These are phyloP conservation scores for Neurospora sp. DNA, from an alignment of 495 filamentous ascomycete species.

Conservation along the genomic window DNA sequence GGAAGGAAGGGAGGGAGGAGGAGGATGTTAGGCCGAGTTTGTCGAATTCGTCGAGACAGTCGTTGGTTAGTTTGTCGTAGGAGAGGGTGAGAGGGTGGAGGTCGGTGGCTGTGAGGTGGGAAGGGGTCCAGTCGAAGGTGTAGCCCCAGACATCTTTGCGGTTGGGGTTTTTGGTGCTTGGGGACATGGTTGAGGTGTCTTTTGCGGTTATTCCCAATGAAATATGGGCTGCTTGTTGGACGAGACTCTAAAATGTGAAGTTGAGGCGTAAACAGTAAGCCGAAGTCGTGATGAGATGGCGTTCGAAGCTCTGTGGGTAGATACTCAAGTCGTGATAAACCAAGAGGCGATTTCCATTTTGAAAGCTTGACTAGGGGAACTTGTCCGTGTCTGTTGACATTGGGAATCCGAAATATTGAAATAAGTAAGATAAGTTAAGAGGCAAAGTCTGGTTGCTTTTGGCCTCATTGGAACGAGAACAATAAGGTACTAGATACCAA, in stretches of 20 bases:
- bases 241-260: no score
- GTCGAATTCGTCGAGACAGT: constrained; percentile 52
- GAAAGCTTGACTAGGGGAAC: background rate
- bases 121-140: constrained; percentile 57
- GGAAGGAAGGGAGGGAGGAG: background rate
- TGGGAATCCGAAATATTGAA: background rate
- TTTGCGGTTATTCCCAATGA: no score
- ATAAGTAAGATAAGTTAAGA: no score
- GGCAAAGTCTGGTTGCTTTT: background rate
- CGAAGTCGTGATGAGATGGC: no score
- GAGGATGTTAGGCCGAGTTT: constrained; percentile 32
- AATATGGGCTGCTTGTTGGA: no score
- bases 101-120: constrained; percentile 54
- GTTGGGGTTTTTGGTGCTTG: constrained; percentile 3
- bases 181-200: background rate
- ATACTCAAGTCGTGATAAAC: no score
- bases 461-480: background rate
- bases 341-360: no score
- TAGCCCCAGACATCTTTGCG: constrained; percentile 47
- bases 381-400: background rate
- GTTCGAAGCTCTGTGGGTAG: no score
- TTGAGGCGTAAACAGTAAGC: no score
- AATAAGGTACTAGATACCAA: background rate
- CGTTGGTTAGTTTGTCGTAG: constrained; percentile 60
- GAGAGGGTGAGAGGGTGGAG: constrained; percentile 48